Percentiles rank a stretch among this genome's conserved stretches.
Evolutionary conservation across 495 filamentous ascomycete genomes (phyloP).

Genomic region (Parathielavia hyrcaniae): DNA sequence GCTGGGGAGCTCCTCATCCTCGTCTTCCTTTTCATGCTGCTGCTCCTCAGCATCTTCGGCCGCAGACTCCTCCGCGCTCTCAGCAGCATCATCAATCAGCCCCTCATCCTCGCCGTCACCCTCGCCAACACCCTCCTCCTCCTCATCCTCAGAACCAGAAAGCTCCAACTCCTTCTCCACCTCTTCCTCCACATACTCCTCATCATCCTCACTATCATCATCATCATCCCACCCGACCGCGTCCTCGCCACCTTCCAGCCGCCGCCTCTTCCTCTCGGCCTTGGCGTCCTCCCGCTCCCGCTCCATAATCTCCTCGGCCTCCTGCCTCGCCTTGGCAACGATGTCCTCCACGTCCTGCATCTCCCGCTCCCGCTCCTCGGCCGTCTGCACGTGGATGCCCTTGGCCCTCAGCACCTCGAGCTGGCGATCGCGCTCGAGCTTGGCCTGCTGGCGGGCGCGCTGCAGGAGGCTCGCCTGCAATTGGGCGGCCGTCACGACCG

Average conservation of each 20-base stretch:
- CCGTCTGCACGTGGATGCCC: slow-evolving; percentile 76
- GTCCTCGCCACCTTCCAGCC: slow-evolving; percentile 42
- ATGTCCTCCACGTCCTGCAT: slow-evolving; percentile 76
- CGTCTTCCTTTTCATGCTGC: slow-evolving; percentile 36
- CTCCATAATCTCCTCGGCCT: slow-evolving; percentile 72
- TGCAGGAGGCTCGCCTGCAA: slow-evolving; percentile 61
- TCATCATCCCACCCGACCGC: slow-evolving; percentile 56
- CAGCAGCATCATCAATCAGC: slow-evolving; percentile 39
- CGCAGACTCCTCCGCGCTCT: slow-evolving; percentile 37
- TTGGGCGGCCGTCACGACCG: slow-evolving; percentile 58
- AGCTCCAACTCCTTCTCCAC: slow-evolving; percentile 37
- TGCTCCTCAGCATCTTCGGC: slow-evolving; percentile 38
- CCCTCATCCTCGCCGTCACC: slow-evolving; percentile 30
- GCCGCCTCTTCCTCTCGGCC: slow-evolving; percentile 49
- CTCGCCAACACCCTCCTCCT: slow-evolving; percentile 28
- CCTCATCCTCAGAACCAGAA: slow-evolving; percentile 45
- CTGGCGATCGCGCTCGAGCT: slow-evolving; percentile 67
- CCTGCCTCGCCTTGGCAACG: slow-evolving; percentile 72
- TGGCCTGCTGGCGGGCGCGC: slow-evolving; percentile 73
- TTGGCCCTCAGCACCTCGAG: slow-evolving; percentile 68
- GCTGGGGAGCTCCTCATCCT: slow-evolving; percentile 35
- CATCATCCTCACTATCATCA: slow-evolving; percentile 41
- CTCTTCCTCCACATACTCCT: slow-evolving; percentile 42
- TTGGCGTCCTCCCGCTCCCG: slow-evolving; percentile 66
- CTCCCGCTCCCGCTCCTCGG: slow-evolving; percentile 76